Evolutionary conservation across 2,329 filamentous ascomycete species (phyloP).

Genomic region (Clonostachys solani): DNA sequence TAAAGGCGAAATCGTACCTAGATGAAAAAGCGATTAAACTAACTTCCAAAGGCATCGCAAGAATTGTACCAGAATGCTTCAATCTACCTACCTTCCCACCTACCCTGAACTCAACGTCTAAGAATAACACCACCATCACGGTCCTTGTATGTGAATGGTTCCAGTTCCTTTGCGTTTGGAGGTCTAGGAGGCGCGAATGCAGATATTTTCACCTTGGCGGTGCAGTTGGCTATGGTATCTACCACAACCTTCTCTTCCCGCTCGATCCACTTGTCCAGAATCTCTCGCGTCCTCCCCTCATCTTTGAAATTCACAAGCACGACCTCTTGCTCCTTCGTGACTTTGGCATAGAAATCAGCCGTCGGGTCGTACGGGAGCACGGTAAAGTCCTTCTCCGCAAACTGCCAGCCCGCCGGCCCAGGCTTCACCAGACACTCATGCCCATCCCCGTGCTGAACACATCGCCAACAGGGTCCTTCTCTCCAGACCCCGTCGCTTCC

Average conservation of each 20-base stretch:
- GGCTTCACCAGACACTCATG: background rate
- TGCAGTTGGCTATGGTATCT: conserved; percentile 1
- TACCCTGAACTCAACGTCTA: too few relatives aligned
- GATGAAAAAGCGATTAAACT: too few relatives aligned
- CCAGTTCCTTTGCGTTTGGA: too few relatives aligned
- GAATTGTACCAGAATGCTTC: too few relatives aligned
- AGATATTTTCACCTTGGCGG: background rate
- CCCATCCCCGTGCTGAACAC: background rate
- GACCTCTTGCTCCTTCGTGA: background rate
- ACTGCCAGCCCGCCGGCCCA: background rate
- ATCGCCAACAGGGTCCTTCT: background rate
- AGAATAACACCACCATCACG: too few relatives aligned
- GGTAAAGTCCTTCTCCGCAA: background rate
- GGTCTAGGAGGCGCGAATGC: too few relatives aligned
- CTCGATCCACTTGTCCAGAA: background rate
- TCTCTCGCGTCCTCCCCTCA: background rate
- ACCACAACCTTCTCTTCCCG: background rate
- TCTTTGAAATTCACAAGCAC: background rate
- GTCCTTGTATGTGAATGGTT: too few relatives aligned
- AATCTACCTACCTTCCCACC: too few relatives aligned
- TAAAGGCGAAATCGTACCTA: too few relatives aligned
- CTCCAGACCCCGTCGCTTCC: background rate
- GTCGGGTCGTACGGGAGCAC: background rate
- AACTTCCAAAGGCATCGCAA: too few relatives aligned
- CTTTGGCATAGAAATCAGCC: background rate